Conservation (phyloP, 2,329 filamentous ascomycete species). For the Davidsoniella neocaledoniae region DNA sequence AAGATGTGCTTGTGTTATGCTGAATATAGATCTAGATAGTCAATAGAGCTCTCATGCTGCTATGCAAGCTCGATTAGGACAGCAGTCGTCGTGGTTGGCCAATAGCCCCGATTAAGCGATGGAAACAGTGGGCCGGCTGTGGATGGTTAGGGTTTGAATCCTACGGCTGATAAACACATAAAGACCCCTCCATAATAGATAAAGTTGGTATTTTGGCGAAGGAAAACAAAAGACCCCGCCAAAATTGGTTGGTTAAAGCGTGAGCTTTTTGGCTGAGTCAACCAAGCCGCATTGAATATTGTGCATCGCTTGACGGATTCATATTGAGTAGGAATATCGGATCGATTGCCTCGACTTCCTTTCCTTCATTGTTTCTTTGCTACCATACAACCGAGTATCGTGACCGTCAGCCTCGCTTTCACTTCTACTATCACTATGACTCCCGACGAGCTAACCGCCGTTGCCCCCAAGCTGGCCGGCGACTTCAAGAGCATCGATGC, state of each 20-base stretch:
- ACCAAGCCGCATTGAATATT: background rate
- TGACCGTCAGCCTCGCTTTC: background rate
- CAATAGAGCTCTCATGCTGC: background rate
- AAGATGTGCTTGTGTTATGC: too few relatives aligned
- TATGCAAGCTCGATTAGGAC: background rate
- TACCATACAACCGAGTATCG: background rate
- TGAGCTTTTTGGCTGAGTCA: conserved; percentile 10
- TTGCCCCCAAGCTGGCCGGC: conserved; percentile 33
- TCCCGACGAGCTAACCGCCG: conserved; percentile 35
- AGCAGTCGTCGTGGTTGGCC: background rate
- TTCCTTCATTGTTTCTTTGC: background rate
- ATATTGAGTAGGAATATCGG: too few relatives aligned
- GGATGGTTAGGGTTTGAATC: background rate
- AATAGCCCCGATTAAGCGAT: conserved; percentile 3
- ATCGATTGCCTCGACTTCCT: background rate
- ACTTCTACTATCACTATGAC: conserved; percentile 29
- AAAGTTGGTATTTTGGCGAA: background rate
- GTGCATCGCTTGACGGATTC: too few relatives aligned
- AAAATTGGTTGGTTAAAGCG: background rate
- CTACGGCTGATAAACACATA: background rate
- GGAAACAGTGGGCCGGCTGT: background rate
- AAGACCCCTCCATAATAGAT: background rate
- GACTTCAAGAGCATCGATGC: conserved; percentile 76
- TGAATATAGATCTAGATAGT: background rate
- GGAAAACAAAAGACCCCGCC: conserved; percentile 4